Base-by-base conservation (phyloP, 2,329 filamentous ascomycete genomes). In the Penicillium occitanis region DNA sequence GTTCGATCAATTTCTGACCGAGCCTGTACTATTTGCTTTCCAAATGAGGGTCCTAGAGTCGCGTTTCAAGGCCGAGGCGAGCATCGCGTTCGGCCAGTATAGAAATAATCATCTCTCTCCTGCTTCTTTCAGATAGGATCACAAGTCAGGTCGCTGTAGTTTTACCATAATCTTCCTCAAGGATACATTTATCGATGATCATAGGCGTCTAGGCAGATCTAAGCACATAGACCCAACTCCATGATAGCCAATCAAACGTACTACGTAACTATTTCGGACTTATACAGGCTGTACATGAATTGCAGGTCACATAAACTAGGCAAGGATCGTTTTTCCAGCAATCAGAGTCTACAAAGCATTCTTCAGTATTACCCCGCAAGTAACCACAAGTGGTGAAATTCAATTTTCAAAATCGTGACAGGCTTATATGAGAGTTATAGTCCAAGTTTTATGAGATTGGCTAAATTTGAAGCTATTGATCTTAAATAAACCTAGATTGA, bases 1-100 rank as follows among this genome's bases (percentile, higher is more conserved):
- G 19, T 62, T 28, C 48, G 60, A 35, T 62, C 44, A 10, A 62
- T 53, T 25, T 62, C 66, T 70, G 69, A 58, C 73, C 28, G 46
- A 69, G 28, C 69, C 63, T 22, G 62, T n/a, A 55, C 68, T 13
- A 44, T 75, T n/a, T 62, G 48, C 57, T 72, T 72, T 37, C 72
- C 71, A 37, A 63, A 68, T 25, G 53, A 68, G 64, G 70, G 66
- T 17, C 60, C 63, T 19, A 61, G 58, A 17, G 64, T 64, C 33
- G 58, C 68, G 17, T 64, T 74, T 8, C 53, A 68, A 13, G 68
- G 69, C n/a, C 35, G 53, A 35, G 64, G 65, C 6, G 58, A 61
- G 58, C 58, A 61, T 61, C 17, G 25, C 28, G 30, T 61, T 48
- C 13, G 17, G 5, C 13, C 57, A 7, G 13, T 51, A 8, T 28